Base-by-base conservation (phyloP, 2,329 filamentous ascomycete species). In the Scytalidium lignicola region DNA sequence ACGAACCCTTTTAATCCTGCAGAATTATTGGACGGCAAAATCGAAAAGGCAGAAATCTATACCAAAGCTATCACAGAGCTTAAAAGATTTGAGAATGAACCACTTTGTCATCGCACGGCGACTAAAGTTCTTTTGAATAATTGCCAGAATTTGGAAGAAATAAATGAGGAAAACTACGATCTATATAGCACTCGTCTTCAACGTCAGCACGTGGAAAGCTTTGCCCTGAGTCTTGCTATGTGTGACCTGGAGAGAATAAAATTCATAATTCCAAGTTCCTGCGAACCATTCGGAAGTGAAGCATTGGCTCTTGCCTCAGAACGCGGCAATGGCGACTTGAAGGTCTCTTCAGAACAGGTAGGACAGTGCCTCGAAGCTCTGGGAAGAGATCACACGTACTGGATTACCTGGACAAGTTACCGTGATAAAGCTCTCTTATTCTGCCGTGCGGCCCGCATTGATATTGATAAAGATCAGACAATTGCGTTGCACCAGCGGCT, bases 391-490 rank as follows among this genome's bases (percentile, higher is more conserved):
- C 72, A 75, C 1, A 79, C 81, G 41, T 77, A 72, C 61, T 86
- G 82, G 81, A 83, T 74, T 1, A 84, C 80, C 20, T 86, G 82
- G 66, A 80, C 78, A 55, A 83, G 82, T 62, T 78, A 73, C 50
- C 71, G 74, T 48, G 78, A 83, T 49, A 81, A 82, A 55, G 80
- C 80, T 2, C 68, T 80, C 41, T 65, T 80, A 17, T 79, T 86
- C 56, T 86, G 83, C 55, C 75, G 82, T 53, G 80, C 80, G 22
- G 75, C 78, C 40, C 74, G 82, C 32, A 67, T 73, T 40, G 76
- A 81, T 46, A 72, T 78, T 13, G 80, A 85, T 50, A 79, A 78
- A 59, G 63, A 66, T 43, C 59, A 65, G 41, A 47, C 59, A 45
- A 60, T 65, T 46, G 43, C 57, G 37, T 41, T 62, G 15, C 58